Conservation (phyloP, 2,329 filamentous ascomycete genomes). For the Hypoxylon sp. region DNA sequence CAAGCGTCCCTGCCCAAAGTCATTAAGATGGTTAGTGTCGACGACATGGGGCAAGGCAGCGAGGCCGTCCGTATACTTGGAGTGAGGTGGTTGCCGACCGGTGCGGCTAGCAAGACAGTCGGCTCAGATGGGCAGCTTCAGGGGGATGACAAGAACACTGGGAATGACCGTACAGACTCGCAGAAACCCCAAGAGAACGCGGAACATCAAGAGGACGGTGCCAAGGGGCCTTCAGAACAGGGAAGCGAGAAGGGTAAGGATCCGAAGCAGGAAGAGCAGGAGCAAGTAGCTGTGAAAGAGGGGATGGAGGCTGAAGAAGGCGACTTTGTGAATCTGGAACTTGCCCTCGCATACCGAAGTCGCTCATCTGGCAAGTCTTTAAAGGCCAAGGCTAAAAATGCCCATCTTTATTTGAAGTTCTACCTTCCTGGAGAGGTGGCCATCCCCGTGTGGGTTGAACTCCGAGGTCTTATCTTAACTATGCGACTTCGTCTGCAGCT, state of each 20-base stretch:
- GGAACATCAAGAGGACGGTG: constrained; percentile 52
- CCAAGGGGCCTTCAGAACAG: constrained; percentile 53
- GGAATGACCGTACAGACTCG: constrained; percentile 66
- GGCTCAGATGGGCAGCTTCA: constrained; percentile 70
- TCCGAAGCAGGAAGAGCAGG: constrained; percentile 56
- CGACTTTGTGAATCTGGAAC: constrained; percentile 82
- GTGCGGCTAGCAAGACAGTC: constrained; percentile 75
- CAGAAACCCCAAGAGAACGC: constrained; percentile 53
- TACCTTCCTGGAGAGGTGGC: constrained; percentile 72
- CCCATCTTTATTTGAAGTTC: constrained; percentile 80
- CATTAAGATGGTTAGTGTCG: constrained; percentile 81
- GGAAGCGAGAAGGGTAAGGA: constrained; percentile 51
- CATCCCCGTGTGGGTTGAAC: constrained; percentile 80
- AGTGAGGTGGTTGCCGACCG: constrained; percentile 79
- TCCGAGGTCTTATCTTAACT: constrained; percentile 79
- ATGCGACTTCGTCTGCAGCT: constrained; percentile 79
- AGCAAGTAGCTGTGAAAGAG: constrained; percentile 60
- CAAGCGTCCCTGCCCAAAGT: constrained; percentile 79
- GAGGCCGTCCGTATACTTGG: constrained; percentile 79
- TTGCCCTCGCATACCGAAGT: constrained; percentile 80
- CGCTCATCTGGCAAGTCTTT: constrained; percentile 73
- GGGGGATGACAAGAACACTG: constrained; percentile 56
- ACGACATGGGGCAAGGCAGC: constrained; percentile 82
- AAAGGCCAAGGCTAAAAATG: constrained; percentile 76
- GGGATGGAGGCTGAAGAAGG: constrained; percentile 84